Percentiles rank a stretch among this genome's conserved stretches.
Conservation (phyloP, 2,329 filamentous ascomycete species). For the Phaeosphaeriaceae sp. region DNA sequence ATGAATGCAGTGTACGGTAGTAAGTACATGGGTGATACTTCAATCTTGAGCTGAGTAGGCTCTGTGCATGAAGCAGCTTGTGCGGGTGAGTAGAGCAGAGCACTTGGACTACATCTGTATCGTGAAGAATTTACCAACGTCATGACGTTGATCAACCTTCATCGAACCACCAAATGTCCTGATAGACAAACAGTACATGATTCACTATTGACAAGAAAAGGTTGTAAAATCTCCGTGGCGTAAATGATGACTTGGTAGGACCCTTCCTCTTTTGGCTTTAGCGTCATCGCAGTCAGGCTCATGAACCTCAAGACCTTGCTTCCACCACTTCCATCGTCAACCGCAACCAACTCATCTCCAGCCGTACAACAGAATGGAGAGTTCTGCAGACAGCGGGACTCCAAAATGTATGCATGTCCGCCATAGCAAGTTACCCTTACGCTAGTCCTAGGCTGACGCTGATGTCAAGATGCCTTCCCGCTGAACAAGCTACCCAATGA, state of each 20-base stretch:
- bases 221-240: background rate
- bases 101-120: too few relatives aligned
- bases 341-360: background rate
- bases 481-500: constrained; percentile 16
- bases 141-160: too few relatives aligned
- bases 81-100: too few relatives aligned
- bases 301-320: background rate
- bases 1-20: too few relatives aligned
- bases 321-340: background rate
- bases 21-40: too few relatives aligned
- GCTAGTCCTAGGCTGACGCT: background rate
- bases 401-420: background rate
- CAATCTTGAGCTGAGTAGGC: too few relatives aligned
- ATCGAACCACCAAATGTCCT: too few relatives aligned
- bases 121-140: too few relatives aligned
- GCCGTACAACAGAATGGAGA: background rate
- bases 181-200: background rate
- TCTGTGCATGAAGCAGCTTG: too few relatives aligned
- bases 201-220: background rate
- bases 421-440: background rate
- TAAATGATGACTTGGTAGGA: background rate
- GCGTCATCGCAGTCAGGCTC: background rate
- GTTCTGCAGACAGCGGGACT: background rate
- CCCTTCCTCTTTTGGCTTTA: background rate
- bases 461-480: background rate